Conservation (phyloP, 2,329 filamentous ascomycete species). For the Amylocarpus encephaloides region DNA sequence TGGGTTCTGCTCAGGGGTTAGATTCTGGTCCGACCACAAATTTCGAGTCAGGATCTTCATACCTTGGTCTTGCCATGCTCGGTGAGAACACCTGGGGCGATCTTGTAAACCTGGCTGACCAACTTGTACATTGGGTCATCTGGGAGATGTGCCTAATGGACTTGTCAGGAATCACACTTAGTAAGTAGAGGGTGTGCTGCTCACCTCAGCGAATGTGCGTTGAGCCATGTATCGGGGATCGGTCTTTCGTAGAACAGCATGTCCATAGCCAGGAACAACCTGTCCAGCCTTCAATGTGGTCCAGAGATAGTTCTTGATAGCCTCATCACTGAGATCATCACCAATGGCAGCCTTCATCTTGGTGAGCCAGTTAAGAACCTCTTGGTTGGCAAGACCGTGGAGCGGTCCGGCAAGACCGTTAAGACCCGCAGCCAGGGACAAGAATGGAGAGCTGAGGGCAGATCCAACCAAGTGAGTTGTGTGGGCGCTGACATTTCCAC, state of each 20-base stretch:
- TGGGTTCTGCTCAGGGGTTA: constrained; percentile 54
- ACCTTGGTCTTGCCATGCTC: constrained; percentile 99
- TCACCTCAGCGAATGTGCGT: constrained; percentile 72
- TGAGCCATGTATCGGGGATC: constrained; percentile 98
- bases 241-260: constrained; percentile 99
- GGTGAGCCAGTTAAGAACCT: constrained; percentile 97
- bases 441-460: constrained; percentile 94
- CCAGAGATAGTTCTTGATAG: constrained; percentile 99
- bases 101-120: constrained; percentile 99
- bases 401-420: constrained; percentile 98
- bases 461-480: constrained; percentile 97
- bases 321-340: constrained; percentile 90
- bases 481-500: constrained; percentile 97
- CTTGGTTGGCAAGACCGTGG: constrained; percentile 98
- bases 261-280: constrained; percentile 96
- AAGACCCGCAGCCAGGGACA: constrained; percentile 91
- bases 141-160: constrained; percentile 65
- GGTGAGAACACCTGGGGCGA: constrained; percentile 91
- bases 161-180: neutral
- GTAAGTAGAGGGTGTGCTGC: neutral
- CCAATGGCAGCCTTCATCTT: constrained; percentile 97
- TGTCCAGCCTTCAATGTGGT: constrained; percentile 90
- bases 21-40: neutral
- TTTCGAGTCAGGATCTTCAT: neutral
- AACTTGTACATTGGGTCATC: constrained; percentile 99